Conservation (phyloP, 345 rosid species). For the Salix exigua region DNA sequence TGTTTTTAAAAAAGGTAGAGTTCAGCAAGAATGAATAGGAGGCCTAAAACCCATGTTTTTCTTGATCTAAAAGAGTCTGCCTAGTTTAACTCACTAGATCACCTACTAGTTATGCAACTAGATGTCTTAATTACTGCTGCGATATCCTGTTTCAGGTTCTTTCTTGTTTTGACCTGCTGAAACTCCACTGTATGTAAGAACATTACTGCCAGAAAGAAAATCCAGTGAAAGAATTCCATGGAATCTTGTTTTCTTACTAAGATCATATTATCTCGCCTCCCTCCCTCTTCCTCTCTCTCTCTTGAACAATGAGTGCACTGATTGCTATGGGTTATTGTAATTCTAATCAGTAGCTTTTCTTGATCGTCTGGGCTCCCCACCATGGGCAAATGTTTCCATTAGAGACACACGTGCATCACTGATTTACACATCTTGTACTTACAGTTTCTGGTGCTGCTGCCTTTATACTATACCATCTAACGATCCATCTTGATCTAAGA, state of each 20-base stretch:
- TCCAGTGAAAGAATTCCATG: not conserved
- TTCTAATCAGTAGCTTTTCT: not conserved
- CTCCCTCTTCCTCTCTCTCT: not conserved
- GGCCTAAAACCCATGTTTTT: not conserved
- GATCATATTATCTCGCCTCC: not conserved
- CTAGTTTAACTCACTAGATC: not conserved
- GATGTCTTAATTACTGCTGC: not conserved
- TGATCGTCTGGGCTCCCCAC: slow-evolving; percentile 21
- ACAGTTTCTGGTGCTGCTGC: slow-evolving; percentile 35
- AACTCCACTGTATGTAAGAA: not conserved
- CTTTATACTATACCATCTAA: not conserved
- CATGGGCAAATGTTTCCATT: not conserved
- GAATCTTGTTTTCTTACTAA: not conserved
- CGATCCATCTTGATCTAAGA: not conserved
- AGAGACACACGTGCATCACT: slow-evolving; percentile 30
- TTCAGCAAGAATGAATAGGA: not conserved
- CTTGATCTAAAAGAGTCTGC: not conserved
- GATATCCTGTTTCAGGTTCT: not conserved
- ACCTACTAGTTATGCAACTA: not conserved
- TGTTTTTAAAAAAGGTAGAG: not conserved
- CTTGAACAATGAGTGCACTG: not conserved
- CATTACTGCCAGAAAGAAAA: not conserved
- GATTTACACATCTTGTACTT: slow-evolving; percentile 11
- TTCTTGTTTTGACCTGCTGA: slow-evolving; percentile 17
- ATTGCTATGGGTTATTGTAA: no score